phyloP scores from a whole-genome alignment of 2,329 filamentous ascomycete species.

The Neoscytalidium dimidiatum region DNA sequence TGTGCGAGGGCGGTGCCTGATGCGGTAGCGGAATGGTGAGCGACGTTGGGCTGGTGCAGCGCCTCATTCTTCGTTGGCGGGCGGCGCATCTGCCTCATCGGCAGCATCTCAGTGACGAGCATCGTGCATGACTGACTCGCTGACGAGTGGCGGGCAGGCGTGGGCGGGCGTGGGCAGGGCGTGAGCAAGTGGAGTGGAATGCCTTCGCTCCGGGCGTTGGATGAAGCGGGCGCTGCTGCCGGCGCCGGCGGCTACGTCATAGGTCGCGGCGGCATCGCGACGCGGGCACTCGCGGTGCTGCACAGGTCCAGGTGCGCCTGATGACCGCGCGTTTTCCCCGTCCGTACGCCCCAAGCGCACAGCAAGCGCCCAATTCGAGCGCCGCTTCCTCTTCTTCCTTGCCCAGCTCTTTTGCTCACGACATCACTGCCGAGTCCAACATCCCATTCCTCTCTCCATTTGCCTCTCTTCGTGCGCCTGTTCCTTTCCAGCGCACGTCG shows the following conservation, averaged over 20 bases:
- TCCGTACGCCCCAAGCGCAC: slow-evolving; percentile 1
- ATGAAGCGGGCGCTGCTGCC: neutral
- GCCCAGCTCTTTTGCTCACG: neutral
- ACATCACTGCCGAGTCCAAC: neutral
- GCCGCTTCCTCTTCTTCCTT: neutral
- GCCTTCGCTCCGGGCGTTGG: neutral
- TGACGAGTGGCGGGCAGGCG: neutral
- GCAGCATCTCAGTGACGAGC: neutral
- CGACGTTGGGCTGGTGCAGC: neutral
- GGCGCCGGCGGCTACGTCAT: slow-evolving; percentile 6
- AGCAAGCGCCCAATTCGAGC: neutral
- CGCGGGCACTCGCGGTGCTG: no score
- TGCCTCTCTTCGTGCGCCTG: neutral
- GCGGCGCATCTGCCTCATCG: neutral
- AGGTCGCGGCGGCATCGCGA: neutral
- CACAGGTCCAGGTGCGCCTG: neutral
- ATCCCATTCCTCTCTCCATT: neutral
- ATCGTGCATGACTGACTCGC: neutral
- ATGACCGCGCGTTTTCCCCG: neutral
- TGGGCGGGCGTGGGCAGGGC: neutral
- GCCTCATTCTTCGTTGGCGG: neutral
- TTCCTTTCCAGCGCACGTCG: neutral
- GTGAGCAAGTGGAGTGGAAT: neutral
- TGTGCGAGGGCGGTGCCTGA: neutral
- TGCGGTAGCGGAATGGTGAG: neutral